These are phyloP conservation scores for Dactylis glomerata DNA, from an alignment of 176 grass and related monocot species.

Conservation along the genomic window DNA sequence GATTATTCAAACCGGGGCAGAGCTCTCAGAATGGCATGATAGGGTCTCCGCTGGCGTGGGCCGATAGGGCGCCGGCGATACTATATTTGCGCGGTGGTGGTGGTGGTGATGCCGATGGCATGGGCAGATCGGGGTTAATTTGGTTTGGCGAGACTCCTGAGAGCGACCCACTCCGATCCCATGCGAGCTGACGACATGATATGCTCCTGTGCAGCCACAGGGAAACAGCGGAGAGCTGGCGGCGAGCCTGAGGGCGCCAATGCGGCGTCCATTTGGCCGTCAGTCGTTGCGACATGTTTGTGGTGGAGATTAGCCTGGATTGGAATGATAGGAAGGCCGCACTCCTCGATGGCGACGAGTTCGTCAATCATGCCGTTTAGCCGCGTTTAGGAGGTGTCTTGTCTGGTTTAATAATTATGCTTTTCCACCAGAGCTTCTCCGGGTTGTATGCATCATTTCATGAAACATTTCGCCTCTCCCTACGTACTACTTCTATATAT, in stretches of 20 bases:
- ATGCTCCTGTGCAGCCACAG: not conserved
- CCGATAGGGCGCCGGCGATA: not conserved
- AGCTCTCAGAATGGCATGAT: constrained; percentile 27
- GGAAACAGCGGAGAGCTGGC: not conserved
- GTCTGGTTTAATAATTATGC: not conserved
- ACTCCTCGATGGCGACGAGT: too few relatives aligned
- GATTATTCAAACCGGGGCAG: constrained; percentile 16
- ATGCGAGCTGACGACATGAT: not conserved
- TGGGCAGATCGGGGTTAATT: not conserved
- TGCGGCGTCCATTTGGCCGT: not conserved
- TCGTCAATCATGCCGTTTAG: too few relatives aligned
- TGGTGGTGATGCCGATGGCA: not conserved
- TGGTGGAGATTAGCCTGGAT: not conserved
- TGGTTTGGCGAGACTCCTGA: not conserved
- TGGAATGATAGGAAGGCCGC: not conserved
- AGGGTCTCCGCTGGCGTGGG: constrained; percentile 7
- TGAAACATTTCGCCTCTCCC: too few relatives aligned
- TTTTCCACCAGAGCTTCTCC: not conserved
- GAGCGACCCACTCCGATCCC: not conserved
- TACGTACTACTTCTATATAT: too few relatives aligned
- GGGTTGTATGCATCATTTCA: too few relatives aligned
- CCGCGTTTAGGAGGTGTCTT: too few relatives aligned
- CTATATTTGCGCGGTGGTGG: not conserved
- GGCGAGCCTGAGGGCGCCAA: not conserved
- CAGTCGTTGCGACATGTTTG: not conserved